Evolutionary conservation across 2,329 filamentous ascomycete species (phyloP), one percentile per base, ranked within the genome.

Genomic region (Arachnopeziza araneosa): DNA sequence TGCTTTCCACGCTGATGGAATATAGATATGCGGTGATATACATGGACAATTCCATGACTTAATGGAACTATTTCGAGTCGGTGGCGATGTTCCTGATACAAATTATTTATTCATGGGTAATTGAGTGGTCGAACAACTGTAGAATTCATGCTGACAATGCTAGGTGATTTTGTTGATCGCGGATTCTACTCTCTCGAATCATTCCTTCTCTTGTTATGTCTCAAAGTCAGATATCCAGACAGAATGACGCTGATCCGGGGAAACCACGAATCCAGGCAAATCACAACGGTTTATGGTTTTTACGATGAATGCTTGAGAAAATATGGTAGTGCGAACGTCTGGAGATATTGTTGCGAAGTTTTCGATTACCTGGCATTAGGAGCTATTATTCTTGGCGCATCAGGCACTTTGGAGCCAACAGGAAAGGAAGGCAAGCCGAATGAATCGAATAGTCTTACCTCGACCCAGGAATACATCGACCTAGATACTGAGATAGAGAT

Each of bases 101-200:
- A 98, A 98, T 81, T 98, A 98, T 78, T 88, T 98, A 68, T 98
- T 98, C 80, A 98, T 99, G 93, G 97, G 93, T 72, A 93, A 93
- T 69, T 93, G 97, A 73, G 97, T 98, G 60, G 5, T 3, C 7
- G 14, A 19, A 24, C 10, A 50, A n/a, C 36, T 30, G n/a, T 24
- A 8, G 24, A 24, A 21, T 24, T 48, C 32, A 12, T 49, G 22
- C 63, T 70, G 26, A 71, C 52, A 50, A 22, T 19, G 44, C 55
- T 65, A 91, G 89, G 93, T 73, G 93, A 99, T 76, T 99, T 97
- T 70, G 93, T 99, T 72, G 93, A 99, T 75, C 90, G 93, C 66
- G 93, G 93, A 60, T 99, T 97, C 81, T 99, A 98, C 79, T 96
- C 91, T 1, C 87, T 99, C 68, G 93, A 99, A 78, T 95, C 93